Conservation (phyloP, 2,329 filamentous ascomycete species). For the Hymenoscyphus fraxineus region DNA sequence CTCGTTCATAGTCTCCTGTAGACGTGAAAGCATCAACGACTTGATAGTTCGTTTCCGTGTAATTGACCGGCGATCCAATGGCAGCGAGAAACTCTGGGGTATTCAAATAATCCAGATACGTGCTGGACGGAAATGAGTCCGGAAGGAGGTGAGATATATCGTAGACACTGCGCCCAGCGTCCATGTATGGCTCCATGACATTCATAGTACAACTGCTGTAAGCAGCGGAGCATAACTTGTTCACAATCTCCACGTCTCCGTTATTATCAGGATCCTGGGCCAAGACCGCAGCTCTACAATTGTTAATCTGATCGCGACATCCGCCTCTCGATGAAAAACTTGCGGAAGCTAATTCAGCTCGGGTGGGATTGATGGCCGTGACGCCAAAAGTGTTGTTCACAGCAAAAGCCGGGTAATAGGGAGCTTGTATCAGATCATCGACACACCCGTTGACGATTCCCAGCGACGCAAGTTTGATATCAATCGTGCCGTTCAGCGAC, state of each 20-base stretch:
- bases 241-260: slow-evolving; percentile 38
- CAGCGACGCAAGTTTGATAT: slow-evolving; percentile 58
- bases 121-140: slow-evolving; percentile 60
- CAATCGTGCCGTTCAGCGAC: slow-evolving; percentile 48
- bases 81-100: slow-evolving; percentile 54
- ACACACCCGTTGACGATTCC: slow-evolving; percentile 71
- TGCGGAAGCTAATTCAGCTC: slow-evolving; percentile 44
- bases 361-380: slow-evolving; percentile 49
- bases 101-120: slow-evolving; percentile 64
- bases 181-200: slow-evolving; percentile 35
- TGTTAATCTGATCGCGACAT: slow-evolving; percentile 50
- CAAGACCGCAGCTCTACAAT: slow-evolving; percentile 46
- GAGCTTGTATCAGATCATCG: slow-evolving; percentile 59
- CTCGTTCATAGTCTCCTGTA: slow-evolving; percentile 61
- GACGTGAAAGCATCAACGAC: slow-evolving; percentile 46
- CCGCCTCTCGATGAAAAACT: slow-evolving; percentile 46
- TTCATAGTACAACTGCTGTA: slow-evolving; percentile 34
- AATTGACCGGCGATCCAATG: slow-evolving; percentile 61
- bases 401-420: slow-evolving; percentile 54
- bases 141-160: slow-evolving; percentile 36
- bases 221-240: slow-evolving; percentile 35
- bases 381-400: slow-evolving; percentile 65
- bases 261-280: slow-evolving; percentile 40
- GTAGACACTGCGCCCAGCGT: slow-evolving; percentile 35
- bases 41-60: slow-evolving; percentile 46